A percentile compares a stretch with the other conserved stretches of the same genome.
Conservation (phyloP, 2,329 filamentous ascomycete species). For the Claviceps humidiphila region DNA sequence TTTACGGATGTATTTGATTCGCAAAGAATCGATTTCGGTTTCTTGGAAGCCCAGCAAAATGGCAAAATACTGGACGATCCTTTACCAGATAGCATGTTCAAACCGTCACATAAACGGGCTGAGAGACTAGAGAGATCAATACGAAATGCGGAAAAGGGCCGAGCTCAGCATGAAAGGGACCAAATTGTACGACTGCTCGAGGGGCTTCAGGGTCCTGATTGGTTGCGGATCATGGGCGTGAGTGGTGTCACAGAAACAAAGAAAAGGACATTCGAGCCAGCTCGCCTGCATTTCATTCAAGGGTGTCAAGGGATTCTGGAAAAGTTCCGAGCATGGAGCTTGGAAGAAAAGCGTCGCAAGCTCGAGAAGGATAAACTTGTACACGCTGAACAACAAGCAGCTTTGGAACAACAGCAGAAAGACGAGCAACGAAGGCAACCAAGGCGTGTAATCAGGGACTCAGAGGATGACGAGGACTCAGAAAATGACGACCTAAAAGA, state of each 20-base stretch:
- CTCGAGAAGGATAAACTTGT: slow-evolving; percentile 54
- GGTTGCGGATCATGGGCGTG: slow-evolving; percentile 84
- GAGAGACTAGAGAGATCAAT: slow-evolving; percentile 49
- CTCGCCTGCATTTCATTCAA: slow-evolving; percentile 69
- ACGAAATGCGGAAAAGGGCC: slow-evolving; percentile 49
- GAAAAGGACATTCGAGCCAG: slow-evolving; percentile 76
- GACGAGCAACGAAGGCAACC: slow-evolving; percentile 11
- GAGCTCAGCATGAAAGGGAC: slow-evolving; percentile 53
- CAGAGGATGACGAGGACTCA: slow-evolving; percentile 23
- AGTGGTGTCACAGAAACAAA: slow-evolving; percentile 73
- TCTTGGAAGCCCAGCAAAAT: slow-evolving; percentile 33
- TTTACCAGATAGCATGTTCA: slow-evolving; percentile 41
- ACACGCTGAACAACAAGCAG: slow-evolving; percentile 7
- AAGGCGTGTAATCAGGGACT: slow-evolving; percentile 15
- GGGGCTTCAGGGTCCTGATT: slow-evolving; percentile 79
- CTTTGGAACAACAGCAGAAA: slow-evolving; percentile 24
- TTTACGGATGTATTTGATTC: slow-evolving; percentile 44
- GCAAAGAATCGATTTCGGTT: slow-evolving; percentile 42
- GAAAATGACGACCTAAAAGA: slow-evolving; percentile 4
- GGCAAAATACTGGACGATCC: slow-evolving; percentile 36
- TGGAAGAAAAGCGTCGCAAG: slow-evolving; percentile 77
- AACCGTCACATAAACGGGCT: slow-evolving; percentile 42
- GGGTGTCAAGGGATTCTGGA: slow-evolving; percentile 71
- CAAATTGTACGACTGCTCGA: slow-evolving; percentile 57
- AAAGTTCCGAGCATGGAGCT: slow-evolving; percentile 79